These are phyloP conservation scores for Sphagnum contortum DNA, from an alignment of 225 moss, liverwort and hornwort species.

Conservation along the genomic window DNA sequence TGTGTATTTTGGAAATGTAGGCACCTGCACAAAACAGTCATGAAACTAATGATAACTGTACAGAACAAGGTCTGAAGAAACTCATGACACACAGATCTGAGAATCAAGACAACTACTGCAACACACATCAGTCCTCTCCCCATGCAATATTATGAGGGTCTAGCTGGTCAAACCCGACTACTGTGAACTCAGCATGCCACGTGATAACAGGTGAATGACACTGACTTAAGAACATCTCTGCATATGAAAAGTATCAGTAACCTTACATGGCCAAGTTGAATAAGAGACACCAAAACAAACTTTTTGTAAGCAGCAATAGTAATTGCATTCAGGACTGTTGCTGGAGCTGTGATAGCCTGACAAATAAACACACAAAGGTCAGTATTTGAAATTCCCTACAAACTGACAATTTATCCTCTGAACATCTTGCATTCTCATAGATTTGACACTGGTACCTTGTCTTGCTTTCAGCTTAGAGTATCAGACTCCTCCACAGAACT, in stretches of 20 bases:
- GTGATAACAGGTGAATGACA: too few species aligned
- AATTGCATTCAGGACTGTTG: conserved; percentile 84
- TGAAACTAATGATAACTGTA: neutral
- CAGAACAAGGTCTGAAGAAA: neutral
- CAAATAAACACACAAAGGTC: neutral
- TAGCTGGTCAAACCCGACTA: too few species aligned
- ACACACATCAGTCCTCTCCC: too few species aligned
- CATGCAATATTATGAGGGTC: too few species aligned
- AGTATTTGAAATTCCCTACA: too few species aligned
- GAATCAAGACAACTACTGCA: neutral
- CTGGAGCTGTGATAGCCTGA: conserved; percentile 94
- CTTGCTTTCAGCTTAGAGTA: neutral
- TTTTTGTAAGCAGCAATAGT: conserved; percentile 99
- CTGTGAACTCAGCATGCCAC: too few species aligned
- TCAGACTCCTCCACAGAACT: neutral
- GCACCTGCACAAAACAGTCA: conserved; percentile 46
- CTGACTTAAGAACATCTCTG: too few species aligned
- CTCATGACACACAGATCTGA: neutral
- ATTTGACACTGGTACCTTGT: too few species aligned
- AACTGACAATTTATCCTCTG: too few species aligned
- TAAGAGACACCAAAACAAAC: conserved; percentile 88
- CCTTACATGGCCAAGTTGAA: conserved; percentile 85
- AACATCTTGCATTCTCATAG: too few species aligned
- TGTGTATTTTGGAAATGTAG: conserved; percentile 94
- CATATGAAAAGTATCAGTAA: neutral